Conservation (phyloP, 2,329 filamentous ascomycete species). For the Fusarium chaquense region DNA sequence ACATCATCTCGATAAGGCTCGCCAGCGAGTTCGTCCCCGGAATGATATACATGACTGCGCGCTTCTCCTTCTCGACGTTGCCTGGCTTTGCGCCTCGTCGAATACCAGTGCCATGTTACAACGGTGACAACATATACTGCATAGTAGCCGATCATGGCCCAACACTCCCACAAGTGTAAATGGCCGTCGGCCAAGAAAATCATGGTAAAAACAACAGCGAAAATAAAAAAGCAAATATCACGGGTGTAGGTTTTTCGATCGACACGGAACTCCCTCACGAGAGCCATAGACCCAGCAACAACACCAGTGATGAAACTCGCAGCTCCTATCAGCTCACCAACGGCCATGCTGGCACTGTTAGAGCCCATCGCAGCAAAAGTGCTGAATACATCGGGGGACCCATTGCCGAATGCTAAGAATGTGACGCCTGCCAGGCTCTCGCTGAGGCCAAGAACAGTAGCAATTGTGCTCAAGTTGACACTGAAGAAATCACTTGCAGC, state of each 20-base stretch:
- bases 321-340: conserved; percentile 94
- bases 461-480: conserved; percentile 94
- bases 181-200: conserved; percentile 86
- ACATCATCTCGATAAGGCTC: conserved; percentile 75
- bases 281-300: conserved; percentile 95
- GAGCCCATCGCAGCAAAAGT: conserved; percentile 98
- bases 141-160: conserved; percentile 91
- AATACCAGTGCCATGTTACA: conserved; percentile 91
- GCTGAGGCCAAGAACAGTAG: conserved; percentile 88
- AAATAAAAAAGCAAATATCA: conserved; percentile 92
- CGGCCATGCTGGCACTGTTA: conserved; percentile 94
- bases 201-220: conserved; percentile 88
- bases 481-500: conserved; percentile 99
- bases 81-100: conserved; percentile 70
- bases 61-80: conserved; percentile 77
- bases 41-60: conserved; percentile 76
- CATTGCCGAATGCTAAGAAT: conserved; percentile 96
- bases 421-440: conserved; percentile 97
- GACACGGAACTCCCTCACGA: conserved; percentile 95
- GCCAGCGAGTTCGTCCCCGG: conserved; percentile 64
- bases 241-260: conserved; percentile 89
- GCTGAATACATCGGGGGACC: conserved; percentile 97
- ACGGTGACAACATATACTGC: conserved; percentile 89
- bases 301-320: conserved; percentile 97
- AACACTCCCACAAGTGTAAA: conserved; percentile 89